phyloP scores from a whole-genome alignment of 352 stramenopile genomes.

The Pythium plurisporium region DNA sequence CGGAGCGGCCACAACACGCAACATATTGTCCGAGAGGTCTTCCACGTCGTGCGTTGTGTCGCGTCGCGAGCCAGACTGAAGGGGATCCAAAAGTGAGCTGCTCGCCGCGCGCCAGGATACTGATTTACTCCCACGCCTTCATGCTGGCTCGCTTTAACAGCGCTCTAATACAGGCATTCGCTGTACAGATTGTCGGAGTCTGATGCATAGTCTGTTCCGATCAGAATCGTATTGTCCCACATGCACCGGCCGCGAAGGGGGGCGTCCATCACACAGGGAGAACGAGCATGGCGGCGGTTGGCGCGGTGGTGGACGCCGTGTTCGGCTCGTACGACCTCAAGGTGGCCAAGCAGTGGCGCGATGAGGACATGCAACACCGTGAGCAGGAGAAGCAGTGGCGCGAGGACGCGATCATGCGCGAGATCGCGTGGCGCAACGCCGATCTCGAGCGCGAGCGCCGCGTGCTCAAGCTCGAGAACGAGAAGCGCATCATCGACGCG shows the following conservation, averaged over 20 bases:
- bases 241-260: too few species aligned
- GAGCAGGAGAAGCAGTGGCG: slow-evolving; percentile 80
- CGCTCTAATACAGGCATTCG: neutral
- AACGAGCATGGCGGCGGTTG: slow-evolving; percentile 40
- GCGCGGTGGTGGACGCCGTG: slow-evolving; percentile 65
- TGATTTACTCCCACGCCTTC: slow-evolving; percentile 13
- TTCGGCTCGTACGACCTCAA: slow-evolving; percentile 85
- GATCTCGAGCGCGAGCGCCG: slow-evolving; percentile 69
- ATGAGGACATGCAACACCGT: slow-evolving; percentile 69
- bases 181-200: neutral
- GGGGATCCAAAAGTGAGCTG: slow-evolving; percentile 6
- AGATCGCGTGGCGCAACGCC: slow-evolving; percentile 61
- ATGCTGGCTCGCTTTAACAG: too few species aligned
- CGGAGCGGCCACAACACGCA: slow-evolving; percentile 1
- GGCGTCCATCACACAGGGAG: too few species aligned
- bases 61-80: slow-evolving; percentile 17
- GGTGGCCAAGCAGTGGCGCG: slow-evolving; percentile 79
- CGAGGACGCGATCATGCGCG: slow-evolving; percentile 62
- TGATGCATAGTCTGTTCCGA: neutral
- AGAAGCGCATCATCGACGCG: slow-evolving; percentile 74
- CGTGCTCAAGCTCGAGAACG: slow-evolving; percentile 69
- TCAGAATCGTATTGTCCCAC: too few species aligned
- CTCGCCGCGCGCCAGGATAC: slow-evolving; percentile 20
- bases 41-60: neutral
- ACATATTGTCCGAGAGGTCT: slow-evolving; percentile 8